phyloP scores from a whole-genome alignment of 129 eudicot genomes.

The Gnaphalium uliginosum region DNA sequence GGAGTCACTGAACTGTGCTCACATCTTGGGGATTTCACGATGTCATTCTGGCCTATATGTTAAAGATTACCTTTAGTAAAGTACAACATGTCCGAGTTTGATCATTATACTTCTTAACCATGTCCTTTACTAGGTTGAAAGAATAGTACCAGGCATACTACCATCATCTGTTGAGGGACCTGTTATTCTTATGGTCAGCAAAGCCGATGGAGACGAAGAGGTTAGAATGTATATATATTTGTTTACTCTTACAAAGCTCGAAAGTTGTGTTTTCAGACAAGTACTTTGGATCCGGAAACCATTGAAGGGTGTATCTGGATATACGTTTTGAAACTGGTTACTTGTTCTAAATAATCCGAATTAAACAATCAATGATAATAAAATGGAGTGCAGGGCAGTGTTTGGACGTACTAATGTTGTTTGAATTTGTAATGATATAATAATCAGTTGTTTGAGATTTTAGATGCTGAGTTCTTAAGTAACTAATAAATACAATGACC shows the following conservation, averaged over 20 bases:
- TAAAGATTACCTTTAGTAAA: too few species aligned
- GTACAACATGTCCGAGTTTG: background rate
- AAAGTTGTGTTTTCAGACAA: background rate
- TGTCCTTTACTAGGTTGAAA: conserved; percentile 61
- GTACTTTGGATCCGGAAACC: background rate
- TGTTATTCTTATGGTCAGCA: conserved; percentile 81
- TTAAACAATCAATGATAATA: background rate
- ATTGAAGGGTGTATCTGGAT: background rate
- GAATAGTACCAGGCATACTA: conserved; percentile 72
- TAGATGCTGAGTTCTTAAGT: too few species aligned
- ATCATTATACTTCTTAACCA: background rate
- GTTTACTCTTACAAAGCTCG: background rate
- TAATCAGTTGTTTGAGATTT: background rate
- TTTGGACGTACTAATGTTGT: background rate
- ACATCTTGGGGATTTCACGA: too few species aligned
- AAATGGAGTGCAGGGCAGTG: background rate
- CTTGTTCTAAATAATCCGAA: background rate
- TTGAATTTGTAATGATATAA: background rate
- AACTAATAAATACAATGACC: background rate
- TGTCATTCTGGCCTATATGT: too few species aligned
- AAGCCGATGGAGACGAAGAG: conserved; percentile 99
- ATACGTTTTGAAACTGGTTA: background rate
- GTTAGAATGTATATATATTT: conserved; percentile 25
- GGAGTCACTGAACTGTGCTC: too few species aligned
- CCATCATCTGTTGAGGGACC: conserved; percentile 73